These are phyloP conservation scores for Mycena latifolia DNA, from an alignment of 768 basidiomycete genomes.

Conservation along the genomic window DNA sequence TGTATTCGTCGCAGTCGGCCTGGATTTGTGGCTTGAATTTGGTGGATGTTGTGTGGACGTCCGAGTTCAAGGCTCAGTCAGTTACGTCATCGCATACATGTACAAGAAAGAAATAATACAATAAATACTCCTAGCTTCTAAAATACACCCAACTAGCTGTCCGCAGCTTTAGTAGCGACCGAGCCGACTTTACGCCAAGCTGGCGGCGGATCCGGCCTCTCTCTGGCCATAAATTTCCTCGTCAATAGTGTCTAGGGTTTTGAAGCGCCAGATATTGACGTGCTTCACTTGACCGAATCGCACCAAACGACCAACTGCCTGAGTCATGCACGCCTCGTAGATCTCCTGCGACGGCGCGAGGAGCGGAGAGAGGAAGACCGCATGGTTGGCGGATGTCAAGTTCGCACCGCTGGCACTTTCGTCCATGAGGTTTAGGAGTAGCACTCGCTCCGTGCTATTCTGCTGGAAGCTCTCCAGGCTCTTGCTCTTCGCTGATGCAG, in stretches of 20 bases:
- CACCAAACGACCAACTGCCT: constrained; percentile 86
- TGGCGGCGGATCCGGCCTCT: no score
- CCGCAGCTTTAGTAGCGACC: no score
- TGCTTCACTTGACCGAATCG: constrained; percentile 87
- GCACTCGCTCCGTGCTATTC: constrained; percentile 78
- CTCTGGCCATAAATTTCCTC: constrained; percentile 81
- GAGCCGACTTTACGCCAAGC: no score
- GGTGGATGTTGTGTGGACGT: no score
- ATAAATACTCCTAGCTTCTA: no score
- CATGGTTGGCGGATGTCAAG: constrained; percentile 93
- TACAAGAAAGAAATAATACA: no score
- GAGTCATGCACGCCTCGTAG: constrained; percentile 86
- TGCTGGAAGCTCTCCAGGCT: constrained; percentile 90
- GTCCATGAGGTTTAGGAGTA: constrained; percentile 93
- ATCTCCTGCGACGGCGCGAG: constrained; percentile 86
- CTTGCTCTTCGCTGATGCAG: constrained; percentile 82
- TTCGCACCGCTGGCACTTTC: constrained; percentile 96
- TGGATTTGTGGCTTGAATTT: no score
- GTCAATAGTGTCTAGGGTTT: constrained; percentile 92
- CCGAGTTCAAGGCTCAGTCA: no score
- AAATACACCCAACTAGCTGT: no score
- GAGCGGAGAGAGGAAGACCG: constrained; percentile 93
- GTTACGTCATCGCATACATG: no score
- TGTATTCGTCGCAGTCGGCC: no score
- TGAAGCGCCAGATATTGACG: constrained; percentile 86